Base-by-base conservation (phyloP, 805 yeast genomes). In the Candida multigemmis region DNA sequence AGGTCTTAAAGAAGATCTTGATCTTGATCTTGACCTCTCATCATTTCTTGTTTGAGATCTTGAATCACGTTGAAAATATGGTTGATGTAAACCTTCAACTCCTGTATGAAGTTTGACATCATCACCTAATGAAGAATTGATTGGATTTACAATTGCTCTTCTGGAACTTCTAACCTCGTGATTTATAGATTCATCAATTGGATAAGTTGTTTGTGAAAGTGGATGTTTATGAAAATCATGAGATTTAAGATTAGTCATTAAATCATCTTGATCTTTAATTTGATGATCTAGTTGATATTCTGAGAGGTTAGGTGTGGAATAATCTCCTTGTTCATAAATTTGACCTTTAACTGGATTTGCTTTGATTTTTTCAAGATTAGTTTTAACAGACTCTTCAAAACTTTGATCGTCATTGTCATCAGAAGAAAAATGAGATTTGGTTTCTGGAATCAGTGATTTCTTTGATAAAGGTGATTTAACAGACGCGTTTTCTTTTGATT, bases 291-390 rank as follows among this genome's bases (percentile, higher is more conserved):
- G 44, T 41, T 62, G 68, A 36, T 56, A 62, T 37, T 62, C 67
- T 2, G 66, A 59, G 21, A 62, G 44, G 37, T 62, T 62, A 12
- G 68, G 68, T 11, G 61, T 56, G 7, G 66, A 58, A 39, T 53
- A 61, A 29, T 44, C 47, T 12, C 31, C 12, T 7, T 6, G 11
- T 7, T 7, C 7, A 7, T 17, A 10, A 17, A 17, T 17, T 17
- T 17, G 19, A 7, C n/a, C n/a, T n/a, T n/a, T n/a, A n/a, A n/a
- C 21, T 24, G 14, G 16, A 18, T 13, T n/a, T n/a, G 15, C 25
- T 21, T 20, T 19, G 4, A 7, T 7, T 21, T 17, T 12, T 23
- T 14, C 12, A 14, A 13, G 6, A 14, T 7, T 20, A 6, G 12
- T 8, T 6, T 20, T 20, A n/a, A 9, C 12, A 12, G 12, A 7